Percentiles rank a stretch among this genome's conserved stretches.
Conservation (phyloP, 805 yeast genomes). For the Suhomyces canberraensis region DNA sequence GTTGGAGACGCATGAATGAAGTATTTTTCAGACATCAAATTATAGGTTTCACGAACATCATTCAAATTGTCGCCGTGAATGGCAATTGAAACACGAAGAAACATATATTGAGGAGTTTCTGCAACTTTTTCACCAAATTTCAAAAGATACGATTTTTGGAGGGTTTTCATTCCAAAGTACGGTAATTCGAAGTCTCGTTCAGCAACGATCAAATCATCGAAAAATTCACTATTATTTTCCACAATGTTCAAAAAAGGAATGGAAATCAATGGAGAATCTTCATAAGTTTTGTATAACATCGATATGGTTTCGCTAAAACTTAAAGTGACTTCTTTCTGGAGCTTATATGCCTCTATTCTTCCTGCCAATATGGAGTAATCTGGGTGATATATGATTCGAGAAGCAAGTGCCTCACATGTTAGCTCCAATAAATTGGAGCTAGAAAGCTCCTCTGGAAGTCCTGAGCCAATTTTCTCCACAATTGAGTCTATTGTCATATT, state of each 20-base stretch:
- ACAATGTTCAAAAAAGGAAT: slow-evolving; percentile 63
- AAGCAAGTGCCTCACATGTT: slow-evolving; percentile 33
- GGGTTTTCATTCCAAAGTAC: slow-evolving; percentile 90
- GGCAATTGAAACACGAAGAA: slow-evolving; percentile 90
- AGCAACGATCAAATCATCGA: slow-evolving; percentile 70
- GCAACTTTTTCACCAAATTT: slow-evolving; percentile 51
- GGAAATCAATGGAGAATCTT: slow-evolving; percentile 47
- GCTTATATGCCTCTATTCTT: slow-evolving; percentile 28
- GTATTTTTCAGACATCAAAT: slow-evolving; percentile 79
- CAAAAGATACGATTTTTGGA: slow-evolving; percentile 80
- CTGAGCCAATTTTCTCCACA: slow-evolving; percentile 8
- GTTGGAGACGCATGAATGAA: slow-evolving; percentile 97
- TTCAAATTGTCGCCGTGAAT: slow-evolving; percentile 72
- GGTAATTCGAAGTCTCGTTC: slow-evolving; percentile 76
- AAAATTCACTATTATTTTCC: slow-evolving; percentile 55
- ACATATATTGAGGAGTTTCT: slow-evolving; percentile 89
- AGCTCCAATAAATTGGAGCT: slow-evolving; percentile 24
- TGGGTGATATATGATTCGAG: slow-evolving; percentile 32
- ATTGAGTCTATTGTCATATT: slow-evolving; percentile 8
- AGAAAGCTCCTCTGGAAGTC: slow-evolving; percentile 11
- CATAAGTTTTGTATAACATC: slow-evolving; percentile 5
- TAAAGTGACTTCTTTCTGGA: slow-evolving; percentile 18
- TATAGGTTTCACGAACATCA: slow-evolving; percentile 75
- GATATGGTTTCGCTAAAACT: slow-evolving; percentile 26
- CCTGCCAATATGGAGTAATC: slow-evolving; percentile 37